Evolutionary conservation across 129 eudicot species (phyloP).

Genomic region (sunflower (Helianthus annuus)): HanXRQr2.0-SUNRISE NC_035447.2:174038337-174038836

Average conservation of each 20-base stretch:
- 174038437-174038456: slow-evolving; percentile 16
- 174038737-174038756: slow-evolving; percentile 92
- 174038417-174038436: not conserved
- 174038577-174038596: not conserved
- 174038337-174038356: not conserved
- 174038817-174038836: slow-evolving; percentile 1
- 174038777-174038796: slow-evolving; percentile 92
- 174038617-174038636: slow-evolving; percentile 92
- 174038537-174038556: no score
- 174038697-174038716: slow-evolving; percentile 61
- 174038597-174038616: slow-evolving; percentile 52
- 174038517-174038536: no score
- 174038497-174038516: no score
- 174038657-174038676: slow-evolving; percentile 77
- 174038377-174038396: not conserved
- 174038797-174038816: slow-evolving; percentile 70
- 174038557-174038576: not conserved
- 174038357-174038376: not conserved
- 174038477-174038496: not conserved
- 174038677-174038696: slow-evolving; percentile 37
- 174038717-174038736: slow-evolving; percentile 89
- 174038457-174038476: not conserved
- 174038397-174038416: not conserved
- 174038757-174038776: slow-evolving; percentile 96
- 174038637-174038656: slow-evolving; percentile 78